phyloP scores from a whole-genome alignment of 306 rosid genomes.

The Boehmeria nivea region DNA sequence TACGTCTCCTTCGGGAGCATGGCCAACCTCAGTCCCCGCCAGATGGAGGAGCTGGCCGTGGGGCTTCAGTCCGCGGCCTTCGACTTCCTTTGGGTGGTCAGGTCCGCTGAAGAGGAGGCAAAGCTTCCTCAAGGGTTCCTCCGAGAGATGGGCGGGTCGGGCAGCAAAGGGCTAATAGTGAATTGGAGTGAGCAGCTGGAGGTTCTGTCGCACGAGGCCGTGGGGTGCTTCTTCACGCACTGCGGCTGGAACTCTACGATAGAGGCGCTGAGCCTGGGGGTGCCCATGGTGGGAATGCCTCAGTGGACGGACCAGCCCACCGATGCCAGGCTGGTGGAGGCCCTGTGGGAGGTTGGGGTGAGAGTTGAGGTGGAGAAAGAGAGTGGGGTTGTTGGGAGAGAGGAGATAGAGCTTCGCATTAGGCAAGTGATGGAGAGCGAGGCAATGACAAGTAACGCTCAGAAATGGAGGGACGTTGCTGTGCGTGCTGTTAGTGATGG shows the following conservation, averaged over 20 bases:
- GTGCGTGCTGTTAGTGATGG: not conserved
- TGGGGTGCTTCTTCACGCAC: constrained; percentile 15
- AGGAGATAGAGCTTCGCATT: not conserved
- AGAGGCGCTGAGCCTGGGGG: constrained; percentile 15
- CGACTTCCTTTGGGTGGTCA: constrained; percentile 33
- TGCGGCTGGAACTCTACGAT: constrained; percentile 13
- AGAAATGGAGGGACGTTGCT: constrained; percentile 13
- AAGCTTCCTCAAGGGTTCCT: constrained; percentile 24
- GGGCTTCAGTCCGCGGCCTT: constrained; percentile 9
- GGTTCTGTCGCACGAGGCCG: not conserved
- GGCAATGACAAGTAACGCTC: constrained; percentile 4
- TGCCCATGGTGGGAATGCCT: constrained; percentile 15
- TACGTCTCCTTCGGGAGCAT: constrained; percentile 33
- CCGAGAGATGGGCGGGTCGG: constrained; percentile 8
- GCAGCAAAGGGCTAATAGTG: constrained; percentile 2
- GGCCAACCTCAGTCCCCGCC: constrained; percentile 5
- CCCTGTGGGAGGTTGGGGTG: not conserved
- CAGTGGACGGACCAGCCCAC: constrained; percentile 14
- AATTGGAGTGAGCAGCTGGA: constrained; percentile 2
- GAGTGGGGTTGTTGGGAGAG: constrained; percentile 10
- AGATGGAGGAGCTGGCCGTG: constrained; percentile 23
- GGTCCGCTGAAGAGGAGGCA: constrained; percentile 5
- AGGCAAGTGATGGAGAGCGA: constrained; percentile 15
- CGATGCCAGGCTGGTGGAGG: not conserved
- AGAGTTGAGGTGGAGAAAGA: not conserved